phyloP scores from a whole-genome alignment of 2,329 filamentous ascomycete genomes.

The Trichoderma koningiopsis region DNA sequence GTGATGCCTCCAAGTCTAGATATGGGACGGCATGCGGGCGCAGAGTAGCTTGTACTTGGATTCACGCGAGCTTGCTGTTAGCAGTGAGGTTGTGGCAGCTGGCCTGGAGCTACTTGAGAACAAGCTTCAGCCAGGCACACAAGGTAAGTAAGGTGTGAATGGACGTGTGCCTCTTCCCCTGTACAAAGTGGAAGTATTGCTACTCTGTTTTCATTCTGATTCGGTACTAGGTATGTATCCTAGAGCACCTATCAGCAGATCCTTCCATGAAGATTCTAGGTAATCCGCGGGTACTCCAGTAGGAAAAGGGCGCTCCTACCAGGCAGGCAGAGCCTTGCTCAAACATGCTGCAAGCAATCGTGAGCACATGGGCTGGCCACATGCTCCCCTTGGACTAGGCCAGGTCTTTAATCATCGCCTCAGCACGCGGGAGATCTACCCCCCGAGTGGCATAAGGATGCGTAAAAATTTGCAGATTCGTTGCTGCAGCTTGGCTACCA shows the following conservation, averaged over 20 bases:
- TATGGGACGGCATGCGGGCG: constrained; percentile 21
- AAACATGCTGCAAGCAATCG: constrained; percentile 1
- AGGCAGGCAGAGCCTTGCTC: constrained; percentile 8
- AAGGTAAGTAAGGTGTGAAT: constrained; percentile 12
- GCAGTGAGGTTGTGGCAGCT: not conserved
- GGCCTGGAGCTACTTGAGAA: constrained; percentile 9
- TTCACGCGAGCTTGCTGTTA: not conserved
- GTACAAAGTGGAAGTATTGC: not conserved
- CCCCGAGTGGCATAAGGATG: constrained; percentile 17
- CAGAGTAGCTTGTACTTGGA: not conserved
- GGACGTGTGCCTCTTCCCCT: constrained; percentile 2
- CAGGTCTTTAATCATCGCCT: constrained; percentile 22
- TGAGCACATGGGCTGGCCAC: constrained; percentile 17
- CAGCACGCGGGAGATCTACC: constrained; percentile 23
- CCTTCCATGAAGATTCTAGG: not conserved
- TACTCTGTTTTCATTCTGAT: not conserved
- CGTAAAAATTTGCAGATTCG: constrained; percentile 9
- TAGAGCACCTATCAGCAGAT: constrained; percentile 7
- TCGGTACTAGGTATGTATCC: not conserved
- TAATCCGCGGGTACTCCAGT: not conserved
- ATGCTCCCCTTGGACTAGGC: constrained; percentile 15
- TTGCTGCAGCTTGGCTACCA: constrained; percentile 10
- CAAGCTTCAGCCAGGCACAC: constrained; percentile 11
- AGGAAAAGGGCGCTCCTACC: not conserved
- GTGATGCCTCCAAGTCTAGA: not conserved